These are phyloP conservation scores for Xylaria sp. DNA, from an alignment of 2,329 filamentous ascomycete genomes.

Conservation along the genomic window DNA sequence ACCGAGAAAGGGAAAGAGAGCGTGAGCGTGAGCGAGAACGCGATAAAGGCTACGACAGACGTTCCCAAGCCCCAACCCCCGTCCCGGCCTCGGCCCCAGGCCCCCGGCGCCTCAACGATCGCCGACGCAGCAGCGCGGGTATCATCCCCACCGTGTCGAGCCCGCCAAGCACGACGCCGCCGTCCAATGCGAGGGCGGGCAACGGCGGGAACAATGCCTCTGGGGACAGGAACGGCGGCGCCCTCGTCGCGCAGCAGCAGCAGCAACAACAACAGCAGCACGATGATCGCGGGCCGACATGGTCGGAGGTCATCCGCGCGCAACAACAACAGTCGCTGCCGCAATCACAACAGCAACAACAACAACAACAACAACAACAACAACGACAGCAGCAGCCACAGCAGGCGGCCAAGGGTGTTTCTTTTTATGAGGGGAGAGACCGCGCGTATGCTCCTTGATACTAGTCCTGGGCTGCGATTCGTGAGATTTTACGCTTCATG, in stretches of 20 bases:
- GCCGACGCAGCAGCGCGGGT: constrained; percentile 19
- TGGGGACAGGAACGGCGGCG: constrained; percentile 3
- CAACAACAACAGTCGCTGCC: constrained; percentile 25
- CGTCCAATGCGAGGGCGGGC: neutral
- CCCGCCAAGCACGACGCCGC: neutral
- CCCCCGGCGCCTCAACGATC: constrained; percentile 19
- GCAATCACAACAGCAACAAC: neutral
- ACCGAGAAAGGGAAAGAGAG: constrained; percentile 4
- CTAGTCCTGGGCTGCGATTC: neutral
- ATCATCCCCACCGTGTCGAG: neutral
- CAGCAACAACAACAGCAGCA: constrained; percentile 20
- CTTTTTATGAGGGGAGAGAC: constrained; percentile 28
- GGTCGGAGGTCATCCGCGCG: constrained; percentile 46
- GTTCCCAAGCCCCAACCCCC: constrained; percentile 7
- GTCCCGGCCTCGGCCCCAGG: constrained; percentile 3
- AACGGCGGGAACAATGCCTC: neutral
- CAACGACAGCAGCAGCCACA: constrained; percentile 17
- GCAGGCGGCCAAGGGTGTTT: constrained; percentile 21
- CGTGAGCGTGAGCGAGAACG: constrained; percentile 15
- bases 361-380: constrained; percentile 2
- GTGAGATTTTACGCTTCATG: neutral
- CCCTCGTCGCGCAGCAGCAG: constrained; percentile 25
- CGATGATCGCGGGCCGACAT: constrained; percentile 46
- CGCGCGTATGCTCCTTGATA: constrained; percentile 12
- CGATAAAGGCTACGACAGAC: constrained; percentile 25